Evolutionary conservation across 768 basidiomycete genomes (phyloP).

Genomic region (Naematelia encephala): DNA sequence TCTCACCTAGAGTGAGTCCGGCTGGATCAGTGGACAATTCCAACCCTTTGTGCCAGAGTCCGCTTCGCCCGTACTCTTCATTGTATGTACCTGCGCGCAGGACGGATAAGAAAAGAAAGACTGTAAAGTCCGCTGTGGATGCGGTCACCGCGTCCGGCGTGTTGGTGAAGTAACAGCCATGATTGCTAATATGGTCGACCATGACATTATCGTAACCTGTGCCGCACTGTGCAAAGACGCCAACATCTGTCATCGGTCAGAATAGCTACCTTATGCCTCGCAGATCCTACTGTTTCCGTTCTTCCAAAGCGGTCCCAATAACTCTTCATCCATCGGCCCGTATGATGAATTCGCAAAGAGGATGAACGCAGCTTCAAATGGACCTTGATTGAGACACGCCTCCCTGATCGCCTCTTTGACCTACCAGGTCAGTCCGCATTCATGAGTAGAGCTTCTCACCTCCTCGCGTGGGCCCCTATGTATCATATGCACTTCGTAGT

Average conservation of each 20-base stretch:
- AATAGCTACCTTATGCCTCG: not conserved
- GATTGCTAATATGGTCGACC: conserved; percentile 13
- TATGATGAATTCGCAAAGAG: conserved; percentile 25
- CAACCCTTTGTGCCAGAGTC: conserved; percentile 23
- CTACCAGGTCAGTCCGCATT: not conserved
- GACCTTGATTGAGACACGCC: conserved; percentile 16
- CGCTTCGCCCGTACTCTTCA: conserved; percentile 16
- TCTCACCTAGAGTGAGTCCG: conserved; percentile 23
- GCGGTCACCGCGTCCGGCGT: conserved; percentile 33
- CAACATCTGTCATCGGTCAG: conserved; percentile 14
- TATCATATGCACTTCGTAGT: conserved; percentile 30
- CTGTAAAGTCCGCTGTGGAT: conserved; percentile 32
- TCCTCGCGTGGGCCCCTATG: conserved; percentile 13
- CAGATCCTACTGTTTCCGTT: conserved; percentile 22
- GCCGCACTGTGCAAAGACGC: conserved; percentile 29
- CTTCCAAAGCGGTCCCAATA: conserved; percentile 22
- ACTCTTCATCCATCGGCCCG: conserved; percentile 27
- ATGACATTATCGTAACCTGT: conserved; percentile 29
- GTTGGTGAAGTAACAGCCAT: conserved; percentile 29
- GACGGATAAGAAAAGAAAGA: conserved; percentile 25
- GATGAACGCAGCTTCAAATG: conserved; percentile 26
- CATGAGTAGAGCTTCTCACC: conserved; percentile 7
- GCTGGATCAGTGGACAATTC: conserved; percentile 25
- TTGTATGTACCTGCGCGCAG: conserved; percentile 18
- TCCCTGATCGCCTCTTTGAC: conserved; percentile 15